Percentiles rank a stretch among this genome's conserved stretches.
Evolutionary conservation across 495 filamentous ascomycete species (phyloP).

Genomic region (Daldinia childiae): DNA sequence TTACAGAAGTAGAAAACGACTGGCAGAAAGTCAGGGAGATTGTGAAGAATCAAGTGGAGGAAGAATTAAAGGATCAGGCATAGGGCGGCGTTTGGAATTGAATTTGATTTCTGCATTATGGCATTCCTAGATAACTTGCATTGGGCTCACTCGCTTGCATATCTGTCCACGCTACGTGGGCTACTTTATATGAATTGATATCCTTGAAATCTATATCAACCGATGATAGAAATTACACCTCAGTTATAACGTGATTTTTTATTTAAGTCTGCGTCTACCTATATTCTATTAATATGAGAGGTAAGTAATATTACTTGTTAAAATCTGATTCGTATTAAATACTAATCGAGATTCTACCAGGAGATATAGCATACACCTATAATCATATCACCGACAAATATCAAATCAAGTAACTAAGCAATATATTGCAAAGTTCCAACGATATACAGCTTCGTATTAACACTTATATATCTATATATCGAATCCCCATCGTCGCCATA

Average conservation of each 20-base stretch:
- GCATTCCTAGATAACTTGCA: constrained; percentile 25
- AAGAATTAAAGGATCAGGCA: constrained; percentile 55
- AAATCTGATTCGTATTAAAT: neutral
- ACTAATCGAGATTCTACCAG: neutral
- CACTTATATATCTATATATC: neutral
- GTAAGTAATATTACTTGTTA: too few relatives aligned
- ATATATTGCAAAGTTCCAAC: neutral
- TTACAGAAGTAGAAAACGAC: constrained; percentile 62
- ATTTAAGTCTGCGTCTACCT: neutral
- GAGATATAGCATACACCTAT: neutral
- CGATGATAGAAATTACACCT: neutral
- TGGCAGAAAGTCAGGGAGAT: constrained; percentile 63
- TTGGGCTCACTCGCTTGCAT: constrained; percentile 10
- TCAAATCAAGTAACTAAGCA: neutral
- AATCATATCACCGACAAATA: neutral
- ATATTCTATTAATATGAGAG: too few relatives aligned
- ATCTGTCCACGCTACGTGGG: neutral
- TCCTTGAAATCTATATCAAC: neutral
- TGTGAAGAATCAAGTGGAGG: constrained; percentile 64
- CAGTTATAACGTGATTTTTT: neutral
- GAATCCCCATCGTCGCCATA: neutral
- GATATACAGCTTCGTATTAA: neutral
- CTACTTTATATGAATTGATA: constrained; percentile 15
- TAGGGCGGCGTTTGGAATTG: constrained; percentile 36
- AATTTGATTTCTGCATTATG: constrained; percentile 7